Evolutionary conservation across 139 green algal genomes (phyloP), one percentile per base, ranked within the genome.

Genomic region (Chlamydomonas applanata): DNA sequence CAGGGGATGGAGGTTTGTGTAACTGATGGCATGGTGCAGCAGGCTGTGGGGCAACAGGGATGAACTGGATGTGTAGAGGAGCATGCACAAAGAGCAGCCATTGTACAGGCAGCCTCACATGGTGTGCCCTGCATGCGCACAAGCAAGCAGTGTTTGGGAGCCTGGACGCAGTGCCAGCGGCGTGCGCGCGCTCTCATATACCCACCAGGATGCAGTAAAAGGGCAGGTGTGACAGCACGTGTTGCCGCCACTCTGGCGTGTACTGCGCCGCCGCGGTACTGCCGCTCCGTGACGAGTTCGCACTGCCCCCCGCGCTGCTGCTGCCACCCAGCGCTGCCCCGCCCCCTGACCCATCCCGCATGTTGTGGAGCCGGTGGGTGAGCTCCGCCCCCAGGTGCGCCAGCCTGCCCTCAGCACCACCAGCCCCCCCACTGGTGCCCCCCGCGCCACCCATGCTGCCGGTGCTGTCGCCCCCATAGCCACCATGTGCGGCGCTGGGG

Each of bases 221-320:
- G 61, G 91, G 91, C 60, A 95, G 77, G 87, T 92, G 88, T 22
- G 84, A 69, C 45, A 93, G 78, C 75, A 96, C 89, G 67, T 94
- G 86, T 27, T 60, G 22, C 29, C 88, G 85, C 91, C 90, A 96
- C 62, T 86, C 83, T 0, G 79, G 69, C 1, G 53, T 77, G 78
- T 92, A 87, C 76, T 32, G 66, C 71, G 33, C 25, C 13, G 11
- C 49, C 57, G 32, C 71, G 24, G 22, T 46, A 68, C 30, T 61
- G 34, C 45, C 68, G 34, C 36, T 64, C 33, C 63, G 49, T 59
- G 53, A 52, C 7, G 7, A 19, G 40, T 11, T 7, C 61, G n/a
- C 72, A 71, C 60, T 2, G n/a, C 72, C 63, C 52, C 72, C 59
- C 33, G 33, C 9, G 33, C 24, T 45, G n/a, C 25, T 25, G 35